A percentile compares a stretch with the other conserved stretches of the same genome.
Evolutionary conservation across 192 early-diverging fungal species (phyloP).

Genomic region (Backusella luteola): DNA sequence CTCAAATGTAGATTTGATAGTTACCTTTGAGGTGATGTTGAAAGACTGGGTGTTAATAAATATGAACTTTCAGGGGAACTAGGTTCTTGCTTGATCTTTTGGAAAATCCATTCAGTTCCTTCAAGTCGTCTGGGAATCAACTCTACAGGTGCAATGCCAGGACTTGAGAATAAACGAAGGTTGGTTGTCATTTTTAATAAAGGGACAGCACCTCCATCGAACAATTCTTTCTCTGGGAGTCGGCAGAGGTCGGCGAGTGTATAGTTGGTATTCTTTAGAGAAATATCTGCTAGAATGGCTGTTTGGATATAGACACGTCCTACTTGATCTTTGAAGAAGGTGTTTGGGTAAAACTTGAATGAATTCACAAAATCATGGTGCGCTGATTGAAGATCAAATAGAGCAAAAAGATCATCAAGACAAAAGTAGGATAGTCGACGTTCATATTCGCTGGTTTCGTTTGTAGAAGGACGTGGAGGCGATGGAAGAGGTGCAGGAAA

Average conservation of each 20-base stretch:
- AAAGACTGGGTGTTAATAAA: background rate
- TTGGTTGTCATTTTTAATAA: constrained; percentile 19
- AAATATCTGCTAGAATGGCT: constrained; percentile 19
- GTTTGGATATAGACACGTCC: constrained; percentile 27
- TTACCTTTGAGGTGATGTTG: constrained; percentile 8
- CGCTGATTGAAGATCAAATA: constrained; percentile 1
- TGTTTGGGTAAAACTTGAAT: constrained; percentile 1
- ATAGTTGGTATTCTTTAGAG: constrained; percentile 17
- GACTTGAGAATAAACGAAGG: background rate
- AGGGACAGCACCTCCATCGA: constrained; percentile 19
- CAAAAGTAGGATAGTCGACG: background rate
- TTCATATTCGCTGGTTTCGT: background rate
- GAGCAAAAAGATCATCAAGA: background rate
- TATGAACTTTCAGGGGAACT: background rate
- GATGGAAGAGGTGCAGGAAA: constrained; percentile 6
- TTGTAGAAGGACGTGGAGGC: background rate
- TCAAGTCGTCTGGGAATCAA: background rate
- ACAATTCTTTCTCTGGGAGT: constrained; percentile 16
- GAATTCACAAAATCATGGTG: background rate
- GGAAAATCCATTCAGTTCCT: constrained; percentile 1
- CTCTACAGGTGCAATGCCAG: background rate
- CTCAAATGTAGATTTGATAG: background rate
- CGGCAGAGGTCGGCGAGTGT: constrained; percentile 30
- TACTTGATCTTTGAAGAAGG: constrained; percentile 16
- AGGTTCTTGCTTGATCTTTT: background rate